Conservation (phyloP, 306 rosid species). For the Sphenostylis stenocarpa region DNA sequence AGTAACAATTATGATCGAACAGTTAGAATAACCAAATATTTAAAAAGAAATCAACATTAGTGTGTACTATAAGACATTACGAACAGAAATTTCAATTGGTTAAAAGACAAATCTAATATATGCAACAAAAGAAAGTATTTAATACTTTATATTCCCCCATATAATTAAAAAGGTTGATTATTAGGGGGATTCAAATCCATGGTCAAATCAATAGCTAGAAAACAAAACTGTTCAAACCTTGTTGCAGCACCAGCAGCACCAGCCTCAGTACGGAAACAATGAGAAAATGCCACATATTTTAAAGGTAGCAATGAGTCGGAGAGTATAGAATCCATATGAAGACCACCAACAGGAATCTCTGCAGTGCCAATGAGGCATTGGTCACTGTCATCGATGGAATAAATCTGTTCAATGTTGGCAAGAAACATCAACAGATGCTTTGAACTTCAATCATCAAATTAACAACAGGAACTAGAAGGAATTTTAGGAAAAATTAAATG, state of each 20-base stretch:
- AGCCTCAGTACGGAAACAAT: slow-evolving; percentile 97
- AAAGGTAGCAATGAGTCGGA: slow-evolving; percentile 72
- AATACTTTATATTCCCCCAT: neutral
- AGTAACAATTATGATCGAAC: slow-evolving; percentile 22
- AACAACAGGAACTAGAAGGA: slow-evolving; percentile 4
- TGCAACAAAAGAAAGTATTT: neutral
- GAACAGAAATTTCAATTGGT: neutral
- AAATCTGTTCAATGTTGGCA: slow-evolving; percentile 58
- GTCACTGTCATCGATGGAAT: slow-evolving; percentile 83
- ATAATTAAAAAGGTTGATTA: neutral
- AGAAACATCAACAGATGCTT: slow-evolving; percentile 38
- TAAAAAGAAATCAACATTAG: neutral
- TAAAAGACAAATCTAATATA: neutral
- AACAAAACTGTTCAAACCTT: slow-evolving; percentile 48
- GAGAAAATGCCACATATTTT: slow-evolving; percentile 90
- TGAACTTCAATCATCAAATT: slow-evolving; percentile 18
- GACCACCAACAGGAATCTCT: slow-evolving; percentile 97
- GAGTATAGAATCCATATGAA: slow-evolving; percentile 96
- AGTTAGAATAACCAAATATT: slow-evolving; percentile 1
- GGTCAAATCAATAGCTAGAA: slow-evolving; percentile 16
- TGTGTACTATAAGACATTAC: neutral
- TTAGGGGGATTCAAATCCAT: neutral
- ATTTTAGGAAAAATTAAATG: slow-evolving; percentile 9
- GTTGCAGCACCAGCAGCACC: slow-evolving; percentile 97
- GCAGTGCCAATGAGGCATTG: slow-evolving; percentile 99